Percentiles rank a stretch among this genome's conserved stretches.
Conservation (phyloP, 1,284 basidiomycete genomes). For the Ganoderma resinaceum region DNA sequence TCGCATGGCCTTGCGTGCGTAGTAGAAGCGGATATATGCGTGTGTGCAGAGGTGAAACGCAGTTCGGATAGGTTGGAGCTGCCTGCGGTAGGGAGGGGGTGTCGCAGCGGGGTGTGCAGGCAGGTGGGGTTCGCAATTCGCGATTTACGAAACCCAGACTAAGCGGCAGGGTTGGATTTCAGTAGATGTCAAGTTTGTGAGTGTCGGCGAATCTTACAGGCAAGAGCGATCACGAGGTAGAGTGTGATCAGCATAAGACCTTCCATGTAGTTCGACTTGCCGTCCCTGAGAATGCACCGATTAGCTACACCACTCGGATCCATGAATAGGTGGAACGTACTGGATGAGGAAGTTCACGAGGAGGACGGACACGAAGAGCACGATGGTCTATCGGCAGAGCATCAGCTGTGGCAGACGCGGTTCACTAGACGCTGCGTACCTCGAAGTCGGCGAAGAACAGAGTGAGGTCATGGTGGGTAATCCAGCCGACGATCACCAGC, state of each 20-base stretch:
- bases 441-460: conserved; percentile 86
- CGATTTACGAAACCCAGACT: conserved; percentile 43
- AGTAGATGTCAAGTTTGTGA: neutral
- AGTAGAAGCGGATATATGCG: neutral
- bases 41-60: conserved; percentile 4
- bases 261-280: conserved; percentile 90
- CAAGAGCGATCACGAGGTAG: conserved; percentile 43
- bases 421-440: conserved; percentile 44
- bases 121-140: neutral
- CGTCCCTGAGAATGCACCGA: conserved; percentile 56
- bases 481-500: conserved; percentile 86
- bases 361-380: conserved; percentile 85
- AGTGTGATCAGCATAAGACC: conserved; percentile 66
- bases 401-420: conserved; percentile 18
- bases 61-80: neutral
- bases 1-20: neutral
- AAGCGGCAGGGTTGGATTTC: neutral
- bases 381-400: conserved; percentile 68
- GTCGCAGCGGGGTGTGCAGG: conserved; percentile 18
- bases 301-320: neutral
- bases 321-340: conserved; percentile 44
- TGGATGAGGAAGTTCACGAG: conserved; percentile 83
- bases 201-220: conserved; percentile 31
- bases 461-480: conserved; percentile 80
- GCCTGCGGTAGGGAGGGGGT: conserved; percentile 14